phyloP scores from a whole-genome alignment of 2,329 filamentous ascomycete species.

The Didymella lethalis region DNA sequence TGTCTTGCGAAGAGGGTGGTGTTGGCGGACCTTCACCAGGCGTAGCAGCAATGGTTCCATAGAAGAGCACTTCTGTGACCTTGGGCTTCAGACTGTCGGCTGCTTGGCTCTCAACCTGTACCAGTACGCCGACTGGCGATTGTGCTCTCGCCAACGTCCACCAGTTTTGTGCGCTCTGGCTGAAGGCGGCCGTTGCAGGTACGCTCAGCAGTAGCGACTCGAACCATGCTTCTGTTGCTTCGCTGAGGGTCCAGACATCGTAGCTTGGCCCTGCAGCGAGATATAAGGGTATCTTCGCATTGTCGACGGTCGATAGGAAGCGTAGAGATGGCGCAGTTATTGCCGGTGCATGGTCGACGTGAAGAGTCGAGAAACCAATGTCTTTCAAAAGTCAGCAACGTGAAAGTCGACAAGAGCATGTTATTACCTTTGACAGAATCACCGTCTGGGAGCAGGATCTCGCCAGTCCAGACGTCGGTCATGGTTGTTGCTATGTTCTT shows the following conservation, averaged over 20 bases:
- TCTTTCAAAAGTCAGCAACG: conserved; percentile 28
- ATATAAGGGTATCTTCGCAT: conserved; percentile 51
- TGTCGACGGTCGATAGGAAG: conserved; percentile 53
- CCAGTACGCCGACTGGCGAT: conserved; percentile 53
- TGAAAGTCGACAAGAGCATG: neutral
- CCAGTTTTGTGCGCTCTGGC: conserved; percentile 37
- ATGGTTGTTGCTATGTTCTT: conserved; percentile 26
- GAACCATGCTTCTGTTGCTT: conserved; percentile 53
- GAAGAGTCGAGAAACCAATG: conserved; percentile 38
- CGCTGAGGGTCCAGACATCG: conserved; percentile 49
- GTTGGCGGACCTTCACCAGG: conserved; percentile 36
- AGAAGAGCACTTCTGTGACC: conserved; percentile 57
- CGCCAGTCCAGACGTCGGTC: conserved; percentile 47
- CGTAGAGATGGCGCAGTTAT: conserved; percentile 33
- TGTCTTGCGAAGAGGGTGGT: conserved; percentile 40
- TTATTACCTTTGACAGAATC: conserved; percentile 35
- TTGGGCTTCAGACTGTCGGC: conserved; percentile 18
- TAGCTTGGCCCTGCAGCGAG: conserved; percentile 50
- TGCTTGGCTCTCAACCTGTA: conserved; percentile 33
- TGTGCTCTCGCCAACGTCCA: conserved; percentile 50
- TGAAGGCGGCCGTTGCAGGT: conserved; percentile 7
- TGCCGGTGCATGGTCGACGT: conserved; percentile 26
- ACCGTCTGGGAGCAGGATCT: conserved; percentile 43
- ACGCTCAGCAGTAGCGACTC: conserved; percentile 44
- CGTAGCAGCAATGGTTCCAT: conserved; percentile 46